Conservation (phyloP, 1,139 yeast genomes). For the Debaryomyces psychrophilus region DNA sequence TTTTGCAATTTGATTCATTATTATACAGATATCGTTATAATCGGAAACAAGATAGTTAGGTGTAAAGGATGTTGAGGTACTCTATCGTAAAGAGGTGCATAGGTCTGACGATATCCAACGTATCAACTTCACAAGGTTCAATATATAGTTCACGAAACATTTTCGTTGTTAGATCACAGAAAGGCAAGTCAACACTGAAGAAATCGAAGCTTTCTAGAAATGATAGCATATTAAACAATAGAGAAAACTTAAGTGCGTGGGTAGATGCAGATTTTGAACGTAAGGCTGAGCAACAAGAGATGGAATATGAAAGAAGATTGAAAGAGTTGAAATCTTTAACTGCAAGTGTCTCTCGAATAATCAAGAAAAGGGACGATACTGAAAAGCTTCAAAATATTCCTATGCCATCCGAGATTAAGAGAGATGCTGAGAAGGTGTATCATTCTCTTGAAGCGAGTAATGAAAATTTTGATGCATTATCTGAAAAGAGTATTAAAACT, state of each 20-base stretch:
- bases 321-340: conserved; percentile 25
- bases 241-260: conserved; percentile 19
- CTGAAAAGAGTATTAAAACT: neutral
- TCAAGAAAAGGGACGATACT: conserved; percentile 19
- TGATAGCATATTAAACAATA: neutral
- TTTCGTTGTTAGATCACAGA: conserved; percentile 16
- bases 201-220: conserved; percentile 2
- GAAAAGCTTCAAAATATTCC: conserved; percentile 22
- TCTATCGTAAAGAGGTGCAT: neutral
- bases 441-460: conserved; percentile 14
- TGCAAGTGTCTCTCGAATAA: conserved; percentile 25
- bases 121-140: neutral
- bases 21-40: neutral
- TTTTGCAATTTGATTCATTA: conserved; percentile 5
- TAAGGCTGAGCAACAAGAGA: conserved; percentile 22
- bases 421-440: conserved; percentile 22
- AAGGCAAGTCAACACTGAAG: conserved; percentile 6
- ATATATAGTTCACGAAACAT: conserved; percentile 10
- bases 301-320: conserved; percentile 25
- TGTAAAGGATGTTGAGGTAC: conserved; percentile 2
- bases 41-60: neutral
- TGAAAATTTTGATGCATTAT: neutral
- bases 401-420: conserved; percentile 25
- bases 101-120: neutral
- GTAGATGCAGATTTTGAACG: conserved; percentile 24